These are phyloP conservation scores for Cladosporium sp. DNA, from an alignment of 2,329 filamentous ascomycete genomes.

Conservation along the genomic window DNA sequence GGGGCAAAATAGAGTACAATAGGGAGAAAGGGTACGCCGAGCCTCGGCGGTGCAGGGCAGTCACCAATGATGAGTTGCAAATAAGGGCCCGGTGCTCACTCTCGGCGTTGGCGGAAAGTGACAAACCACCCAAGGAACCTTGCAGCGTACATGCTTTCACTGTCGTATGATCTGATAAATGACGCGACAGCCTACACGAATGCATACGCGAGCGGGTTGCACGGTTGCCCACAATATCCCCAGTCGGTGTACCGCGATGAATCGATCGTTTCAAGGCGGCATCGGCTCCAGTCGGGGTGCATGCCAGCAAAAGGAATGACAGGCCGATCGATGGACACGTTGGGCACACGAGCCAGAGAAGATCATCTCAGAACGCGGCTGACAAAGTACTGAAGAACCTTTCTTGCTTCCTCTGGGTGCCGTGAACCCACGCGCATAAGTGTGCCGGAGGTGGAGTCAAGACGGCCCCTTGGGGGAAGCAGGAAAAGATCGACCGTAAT, in stretches of 20 bases:
- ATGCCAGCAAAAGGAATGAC: neutral
- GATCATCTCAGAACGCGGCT: slow-evolving; percentile 8
- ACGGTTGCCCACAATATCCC: too few species aligned
- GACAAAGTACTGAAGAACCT: slow-evolving; percentile 3
- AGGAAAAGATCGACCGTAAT: slow-evolving; percentile 18
- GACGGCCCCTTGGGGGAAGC: neutral
- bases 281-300: neutral
- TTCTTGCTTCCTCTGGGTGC: neutral
- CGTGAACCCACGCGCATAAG: neutral
- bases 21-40: neutral
- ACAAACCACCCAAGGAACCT: neutral
- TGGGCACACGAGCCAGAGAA: neutral
- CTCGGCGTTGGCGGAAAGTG: neutral
- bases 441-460: slow-evolving; percentile 14
- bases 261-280: neutral
- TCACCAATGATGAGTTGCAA: neutral
- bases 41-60: slow-evolving; percentile 1
- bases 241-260: neutral
- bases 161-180: slow-evolving; percentile 15
- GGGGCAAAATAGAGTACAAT: neutral
- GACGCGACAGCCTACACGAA: slow-evolving; percentile 5
- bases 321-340: slow-evolving; percentile 12
- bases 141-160: neutral
- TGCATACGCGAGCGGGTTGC: neutral
- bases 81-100: neutral